Evolutionary conservation across 2,329 filamentous ascomycete genomes (phyloP), one percentile per base, ranked within the genome.

Genomic region (Metarhizium guizhouense): DNA sequence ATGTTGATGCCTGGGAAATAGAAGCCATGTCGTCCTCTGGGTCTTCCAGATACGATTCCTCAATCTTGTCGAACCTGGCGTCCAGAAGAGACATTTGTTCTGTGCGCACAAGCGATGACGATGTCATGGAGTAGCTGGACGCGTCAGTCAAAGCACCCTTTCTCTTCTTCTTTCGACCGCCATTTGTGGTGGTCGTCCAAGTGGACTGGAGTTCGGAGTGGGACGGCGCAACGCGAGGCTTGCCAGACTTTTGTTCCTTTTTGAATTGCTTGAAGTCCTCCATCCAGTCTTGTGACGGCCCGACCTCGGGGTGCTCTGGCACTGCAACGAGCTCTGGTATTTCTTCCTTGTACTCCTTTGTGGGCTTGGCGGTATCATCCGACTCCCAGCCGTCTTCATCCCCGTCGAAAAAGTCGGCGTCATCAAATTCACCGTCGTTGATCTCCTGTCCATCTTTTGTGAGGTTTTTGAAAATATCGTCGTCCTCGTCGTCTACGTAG

Each of bases 221-320:
- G 32, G 70, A 66, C n/a, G 70, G 65, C 1, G 79, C 77, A 5
- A 69, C 71, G 38, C 64, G 68, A 29, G 64, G 64, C 59, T 77
- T 67, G 16, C 69, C 68, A 1, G 68, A 68, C 63, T 83, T 84
- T 64, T 86, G 80, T 57, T 92, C 89, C 66, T 88, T 88, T 72
- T 97, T 96, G 79, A 95, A 97, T 67, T 94, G 90, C 64, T 89
- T 88, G 74, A 96, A 97, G 65, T 96, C 88, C 55, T 87, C 84
- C 72, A 97, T 80, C 91, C 94, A 99, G 62, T 89, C 87, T 58
- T 90, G 87, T 55, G 88, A 85, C 16, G 77, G 81, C 2, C 79
- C 80, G 55, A 87, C 83, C 32, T 85, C 81, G 4, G 81, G 74
- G 4, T 76, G 72, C 54, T 79, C 76, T 25, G 70, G 65, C 11